Conservation (phyloP, 495 filamentous ascomycete species). For the Chaetomium fimeti region DNA sequence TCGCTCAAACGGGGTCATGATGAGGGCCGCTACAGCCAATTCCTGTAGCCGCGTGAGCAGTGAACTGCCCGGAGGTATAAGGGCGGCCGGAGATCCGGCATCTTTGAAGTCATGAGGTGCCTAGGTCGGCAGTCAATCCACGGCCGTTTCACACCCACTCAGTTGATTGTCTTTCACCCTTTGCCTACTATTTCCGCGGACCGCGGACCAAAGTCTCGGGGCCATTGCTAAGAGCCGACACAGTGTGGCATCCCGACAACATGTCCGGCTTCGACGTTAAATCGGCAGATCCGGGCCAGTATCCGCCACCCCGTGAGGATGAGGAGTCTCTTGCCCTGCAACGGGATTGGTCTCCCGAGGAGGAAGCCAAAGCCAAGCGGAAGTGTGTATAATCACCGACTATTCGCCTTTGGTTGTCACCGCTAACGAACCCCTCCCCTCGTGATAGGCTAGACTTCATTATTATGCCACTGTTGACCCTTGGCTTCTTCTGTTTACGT, state of each 20-base stretch:
- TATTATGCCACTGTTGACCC: conserved; percentile 49
- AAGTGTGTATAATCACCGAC: conserved; percentile 33
- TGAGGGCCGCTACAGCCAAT: not conserved
- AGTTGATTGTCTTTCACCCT: not conserved
- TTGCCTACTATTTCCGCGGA: not conserved
- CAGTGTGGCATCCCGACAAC: not conserved
- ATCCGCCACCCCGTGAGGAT: conserved; percentile 28
- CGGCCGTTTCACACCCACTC: not conserved
- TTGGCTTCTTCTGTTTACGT: conserved; percentile 58
- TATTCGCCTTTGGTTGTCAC: too few species aligned
- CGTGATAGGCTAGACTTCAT: conserved; percentile 49
- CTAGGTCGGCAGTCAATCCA: not conserved
- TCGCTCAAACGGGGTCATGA: not conserved
- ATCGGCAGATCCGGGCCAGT: conserved; percentile 19
- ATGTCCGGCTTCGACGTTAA: conserved; percentile 5
- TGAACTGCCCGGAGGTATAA: not conserved
- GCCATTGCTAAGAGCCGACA: not conserved
- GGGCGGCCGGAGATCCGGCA: not conserved
- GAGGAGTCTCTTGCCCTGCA: conserved; percentile 32
- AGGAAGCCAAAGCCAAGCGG: conserved; percentile 40
- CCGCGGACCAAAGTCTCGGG: not conserved
- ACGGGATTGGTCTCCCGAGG: conserved; percentile 39
- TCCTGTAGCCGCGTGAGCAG: not conserved
- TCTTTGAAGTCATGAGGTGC: not conserved
- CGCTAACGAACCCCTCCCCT: not conserved